These are phyloP conservation scores for Entoloma clypeatum DNA, from an alignment of 1,284 basidiomycete genomes.

Conservation along the genomic window DNA sequence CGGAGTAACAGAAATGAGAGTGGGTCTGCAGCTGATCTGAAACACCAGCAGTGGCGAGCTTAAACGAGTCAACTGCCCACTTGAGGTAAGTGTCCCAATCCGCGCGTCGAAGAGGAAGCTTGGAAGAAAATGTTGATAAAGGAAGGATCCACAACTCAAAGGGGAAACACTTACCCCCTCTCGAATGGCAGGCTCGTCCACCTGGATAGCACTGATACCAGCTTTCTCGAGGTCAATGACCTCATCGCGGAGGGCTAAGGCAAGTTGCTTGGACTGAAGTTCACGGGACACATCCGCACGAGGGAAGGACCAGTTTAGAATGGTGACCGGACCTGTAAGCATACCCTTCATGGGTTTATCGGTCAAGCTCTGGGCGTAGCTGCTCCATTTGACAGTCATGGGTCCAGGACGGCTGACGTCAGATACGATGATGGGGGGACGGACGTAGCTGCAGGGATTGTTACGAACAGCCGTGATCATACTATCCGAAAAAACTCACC, in stretches of 20 bases:
- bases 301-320: slow-evolving; percentile 99
- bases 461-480: slow-evolving; percentile 3
- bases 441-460: slow-evolving; percentile 78
- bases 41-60: slow-evolving; percentile 92
- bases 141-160: neutral
- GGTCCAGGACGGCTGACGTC: slow-evolving; percentile 92
- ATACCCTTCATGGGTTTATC: slow-evolving; percentile 99
- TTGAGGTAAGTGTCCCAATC: slow-evolving; percentile 95
- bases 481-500: slow-evolving; percentile 41
- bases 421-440: slow-evolving; percentile 97
- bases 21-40: slow-evolving; percentile 91
- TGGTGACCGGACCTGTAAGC: slow-evolving; percentile 95
- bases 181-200: slow-evolving; percentile 99
- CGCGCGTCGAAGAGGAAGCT: slow-evolving; percentile 88
- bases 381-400: slow-evolving; percentile 97
- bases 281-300: slow-evolving; percentile 97
- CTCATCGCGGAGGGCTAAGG: slow-evolving; percentile 97
- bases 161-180: slow-evolving; percentile 71
- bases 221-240: slow-evolving; percentile 97
- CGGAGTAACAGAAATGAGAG: slow-evolving; percentile 97
- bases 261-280: slow-evolving; percentile 97
- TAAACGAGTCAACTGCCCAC: slow-evolving; percentile 98
- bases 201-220: slow-evolving; percentile 97
- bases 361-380: slow-evolving; percentile 95
- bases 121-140: slow-evolving; percentile 14